Conservation (phyloP, 2,329 filamentous ascomycete genomes). For the Metarhizium rileyi region DNA sequence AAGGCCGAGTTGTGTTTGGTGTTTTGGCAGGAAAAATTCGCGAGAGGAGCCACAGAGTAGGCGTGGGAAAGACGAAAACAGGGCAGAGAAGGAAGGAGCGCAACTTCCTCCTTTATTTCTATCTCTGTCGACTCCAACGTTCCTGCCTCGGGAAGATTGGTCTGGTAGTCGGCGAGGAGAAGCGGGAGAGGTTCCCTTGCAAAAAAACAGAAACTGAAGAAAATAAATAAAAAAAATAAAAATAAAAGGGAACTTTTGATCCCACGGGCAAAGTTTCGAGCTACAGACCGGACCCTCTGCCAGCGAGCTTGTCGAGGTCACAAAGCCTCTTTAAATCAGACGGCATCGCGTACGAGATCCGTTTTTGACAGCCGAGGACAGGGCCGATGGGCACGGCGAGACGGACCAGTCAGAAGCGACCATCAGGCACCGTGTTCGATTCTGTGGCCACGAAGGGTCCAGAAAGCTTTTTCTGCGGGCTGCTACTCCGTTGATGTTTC, state of each 20-base stretch:
- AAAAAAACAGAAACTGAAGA: too few relatives aligned
- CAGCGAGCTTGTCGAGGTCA: background rate
- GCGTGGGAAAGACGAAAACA: background rate
- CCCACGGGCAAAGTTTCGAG: too few relatives aligned
- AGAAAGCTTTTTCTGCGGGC: conserved; percentile 6
- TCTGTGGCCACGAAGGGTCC: conserved; percentile 8
- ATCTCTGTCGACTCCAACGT: background rate
- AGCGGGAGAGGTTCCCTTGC: too few relatives aligned
- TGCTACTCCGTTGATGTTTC: background rate
- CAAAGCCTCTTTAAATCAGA: conserved; percentile 2
- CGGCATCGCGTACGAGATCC: conserved; percentile 1
- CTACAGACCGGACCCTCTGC: too few relatives aligned
- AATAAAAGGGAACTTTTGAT: too few relatives aligned
- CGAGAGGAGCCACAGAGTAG: background rate
- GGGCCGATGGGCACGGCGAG: background rate
- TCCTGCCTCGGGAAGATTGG: too few relatives aligned
- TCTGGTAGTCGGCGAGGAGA: too few relatives aligned
- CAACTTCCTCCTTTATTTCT: background rate
- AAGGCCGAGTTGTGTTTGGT: background rate
- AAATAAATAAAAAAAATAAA: too few relatives aligned
- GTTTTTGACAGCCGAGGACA: conserved; percentile 10
- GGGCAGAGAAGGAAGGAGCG: background rate
- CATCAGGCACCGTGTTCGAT: conserved; percentile 11
- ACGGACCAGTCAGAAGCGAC: conserved; percentile 11
- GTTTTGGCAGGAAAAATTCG: background rate